Percentiles rank a stretch among this genome's conserved stretches.
Evolutionary conservation across 2,329 filamentous ascomycete genomes (phyloP).

Genomic region (Stylonectria norvegica): DNA sequence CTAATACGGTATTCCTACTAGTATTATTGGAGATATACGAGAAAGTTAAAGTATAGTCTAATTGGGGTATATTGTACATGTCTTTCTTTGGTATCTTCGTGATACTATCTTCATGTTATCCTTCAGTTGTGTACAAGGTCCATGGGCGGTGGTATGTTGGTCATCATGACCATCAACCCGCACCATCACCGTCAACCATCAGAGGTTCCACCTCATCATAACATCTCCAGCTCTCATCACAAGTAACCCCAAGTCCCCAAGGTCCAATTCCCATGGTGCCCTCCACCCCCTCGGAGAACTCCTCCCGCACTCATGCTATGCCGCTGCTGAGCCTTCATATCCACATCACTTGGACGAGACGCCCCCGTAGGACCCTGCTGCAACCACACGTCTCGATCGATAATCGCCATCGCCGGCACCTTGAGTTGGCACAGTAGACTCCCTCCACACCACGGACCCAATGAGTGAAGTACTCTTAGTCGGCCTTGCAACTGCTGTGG

Average conservation of each 20-base stretch:
- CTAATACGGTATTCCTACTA: too few relatives aligned
- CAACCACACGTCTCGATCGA: conserved; percentile 70
- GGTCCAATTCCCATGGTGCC: conserved; percentile 54
- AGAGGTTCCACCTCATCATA: too few relatives aligned
- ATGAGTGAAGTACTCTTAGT: conserved; percentile 63
- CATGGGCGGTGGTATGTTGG: too few relatives aligned
- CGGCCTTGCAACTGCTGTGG: conserved; percentile 51
- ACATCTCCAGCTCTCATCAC: too few relatives aligned
- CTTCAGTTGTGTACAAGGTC: too few relatives aligned
- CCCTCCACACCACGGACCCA: conserved; percentile 73
- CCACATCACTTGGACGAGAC: conserved; percentile 56
- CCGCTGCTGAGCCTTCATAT: conserved; percentile 54
- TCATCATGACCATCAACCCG: conserved; percentile 10
- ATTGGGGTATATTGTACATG: too few relatives aligned
- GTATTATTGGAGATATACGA: too few relatives aligned
- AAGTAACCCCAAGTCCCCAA: conserved; percentile 59
- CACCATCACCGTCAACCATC: conserved; percentile 1
- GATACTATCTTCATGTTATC: too few relatives aligned
- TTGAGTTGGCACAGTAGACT: conserved; percentile 67
- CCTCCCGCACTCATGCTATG: conserved; percentile 62
- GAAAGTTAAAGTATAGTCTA: too few relatives aligned
- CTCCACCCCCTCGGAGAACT: conserved; percentile 36
- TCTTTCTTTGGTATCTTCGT: too few relatives aligned
- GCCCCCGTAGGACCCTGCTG: conserved; percentile 64
- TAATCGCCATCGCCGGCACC: conserved; percentile 63